Base-by-base conservation (phyloP, 495 filamentous ascomycete genomes). In the Trichoderma reesei region DNA sequence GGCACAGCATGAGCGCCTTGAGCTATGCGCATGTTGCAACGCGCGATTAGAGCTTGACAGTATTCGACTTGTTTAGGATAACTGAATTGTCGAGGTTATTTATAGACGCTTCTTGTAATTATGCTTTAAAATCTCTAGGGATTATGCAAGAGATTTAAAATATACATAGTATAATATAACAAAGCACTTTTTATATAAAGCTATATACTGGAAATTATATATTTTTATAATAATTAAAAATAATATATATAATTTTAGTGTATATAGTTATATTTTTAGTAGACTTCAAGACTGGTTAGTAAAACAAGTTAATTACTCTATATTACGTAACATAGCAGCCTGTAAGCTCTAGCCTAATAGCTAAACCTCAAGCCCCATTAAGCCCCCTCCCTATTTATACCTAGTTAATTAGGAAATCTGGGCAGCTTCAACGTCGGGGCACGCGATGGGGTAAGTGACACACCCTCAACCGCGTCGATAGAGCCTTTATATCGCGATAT, bases 241-340 rank as follows among this genome's bases (percentile, higher is more conserved):
- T 56, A 0, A 14, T 38, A 39, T 8, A 61, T 62, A 14, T 18
- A 26, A 18, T 5, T n/a, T 38, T 13, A 26, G 10, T 3, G 11
- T 13, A 54, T 26, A 11, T 61, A 37, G 14, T 41, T 41, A n/a
- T 9, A 62, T 34, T 6, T 65, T 36, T 26, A 46, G 42, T 10
- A 14, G 46, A 48, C 48, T 9, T 48, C 33, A 48, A 63, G 59
- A 38, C 34, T n/a, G 39, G n/a, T 54, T 2, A 44, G 63, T 18
- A 34, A 60, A 44, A 59, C 56, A 26, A 66, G 62, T 37, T 26
- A 46, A 54, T 20, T 62, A 65, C 7, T 9, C 51, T 14, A 36
- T 0, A 34, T 56, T 26, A 56, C 51, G 51, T 56, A 26, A 56
- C 7, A 56, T 6, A 10, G 3, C 11, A 31, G 26, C 26, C 26